Percentiles rank a stretch among this genome's conserved stretches.
These are phyloP conservation scores for Microsporum audouinii DNA, from an alignment of 2,329 filamentous ascomycete species.

Conservation along the genomic window DNA sequence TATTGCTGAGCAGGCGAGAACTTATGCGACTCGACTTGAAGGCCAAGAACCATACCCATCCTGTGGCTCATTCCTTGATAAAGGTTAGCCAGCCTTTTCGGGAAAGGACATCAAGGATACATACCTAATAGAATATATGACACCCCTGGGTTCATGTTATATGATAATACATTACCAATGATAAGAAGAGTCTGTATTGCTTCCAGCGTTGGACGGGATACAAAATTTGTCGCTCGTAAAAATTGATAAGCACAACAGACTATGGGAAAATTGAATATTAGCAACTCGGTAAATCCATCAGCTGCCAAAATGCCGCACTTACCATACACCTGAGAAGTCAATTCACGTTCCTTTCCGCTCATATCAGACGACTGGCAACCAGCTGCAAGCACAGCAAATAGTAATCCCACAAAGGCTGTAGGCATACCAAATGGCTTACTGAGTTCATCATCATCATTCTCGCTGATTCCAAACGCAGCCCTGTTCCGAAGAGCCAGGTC, in stretches of 20 bases:
- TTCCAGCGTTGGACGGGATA: constrained; percentile 50
- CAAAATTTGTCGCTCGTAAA: constrained; percentile 51
- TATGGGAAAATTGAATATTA: constrained; percentile 15
- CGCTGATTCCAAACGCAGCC: constrained; percentile 33
- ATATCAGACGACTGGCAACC: constrained; percentile 50
- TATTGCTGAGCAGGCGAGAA: constrained; percentile 40
- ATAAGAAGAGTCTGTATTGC: constrained; percentile 52
- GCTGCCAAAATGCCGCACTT: constrained; percentile 14
- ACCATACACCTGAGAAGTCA: constrained; percentile 55
- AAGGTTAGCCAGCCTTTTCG: constrained; percentile 5
- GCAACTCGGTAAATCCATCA: not conserved
- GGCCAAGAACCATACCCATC: constrained; percentile 48
- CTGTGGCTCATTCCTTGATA: constrained; percentile 45
- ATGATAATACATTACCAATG: constrained; percentile 50
- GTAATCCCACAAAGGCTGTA: constrained; percentile 47
- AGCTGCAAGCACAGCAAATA: constrained; percentile 53
- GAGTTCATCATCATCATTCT: constrained; percentile 37
- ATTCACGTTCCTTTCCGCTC: constrained; percentile 47
- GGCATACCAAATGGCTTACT: constrained; percentile 47
- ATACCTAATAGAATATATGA: constrained; percentile 48
- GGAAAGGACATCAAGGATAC: constrained; percentile 4
- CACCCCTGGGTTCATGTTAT: constrained; percentile 54
- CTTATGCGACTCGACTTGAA: constrained; percentile 48
- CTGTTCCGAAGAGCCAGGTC: constrained; percentile 44
- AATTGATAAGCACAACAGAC: constrained; percentile 56